Conservation (phyloP, 306 rosid species). For the Morella rubra region DNA sequence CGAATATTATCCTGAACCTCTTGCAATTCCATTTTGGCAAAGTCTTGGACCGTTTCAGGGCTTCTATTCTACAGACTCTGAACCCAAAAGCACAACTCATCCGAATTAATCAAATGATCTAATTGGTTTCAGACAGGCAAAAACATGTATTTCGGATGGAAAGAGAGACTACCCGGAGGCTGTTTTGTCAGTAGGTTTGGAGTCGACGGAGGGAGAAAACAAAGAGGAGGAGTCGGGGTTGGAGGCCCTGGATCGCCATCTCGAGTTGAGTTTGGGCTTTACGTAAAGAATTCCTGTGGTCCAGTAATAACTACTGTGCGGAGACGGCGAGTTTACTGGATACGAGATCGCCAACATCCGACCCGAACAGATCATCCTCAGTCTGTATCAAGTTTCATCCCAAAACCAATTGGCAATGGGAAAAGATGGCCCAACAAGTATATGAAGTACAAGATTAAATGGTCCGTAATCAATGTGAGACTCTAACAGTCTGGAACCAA, state of each 20-base stretch:
- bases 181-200: constrained; percentile 57
- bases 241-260: constrained; percentile 52
- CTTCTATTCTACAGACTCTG: constrained; percentile 95
- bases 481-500: not conserved
- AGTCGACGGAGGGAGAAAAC: constrained; percentile 58
- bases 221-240: constrained; percentile 54
- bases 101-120: not conserved
- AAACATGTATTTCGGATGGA: not conserved
- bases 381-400: not conserved
- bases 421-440: no score
- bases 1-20: constrained; percentile 90
- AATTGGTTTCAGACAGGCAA: not conserved
- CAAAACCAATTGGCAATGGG: no score
- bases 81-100: constrained; percentile 2
- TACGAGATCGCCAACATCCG: constrained; percentile 38
- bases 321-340: constrained; percentile 26
- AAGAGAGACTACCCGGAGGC: constrained; percentile 49
- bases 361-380: constrained; percentile 53
- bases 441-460: no score
- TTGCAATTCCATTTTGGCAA: constrained; percentile 82
- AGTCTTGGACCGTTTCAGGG: constrained; percentile 87
- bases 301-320: constrained; percentile 15
- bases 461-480: no score
- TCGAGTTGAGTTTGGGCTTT: constrained; percentile 26
- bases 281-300: constrained; percentile 27